phyloP scores from a whole-genome alignment of 306 rosid species.

The Astragalus glycyphyllos region DNA sequence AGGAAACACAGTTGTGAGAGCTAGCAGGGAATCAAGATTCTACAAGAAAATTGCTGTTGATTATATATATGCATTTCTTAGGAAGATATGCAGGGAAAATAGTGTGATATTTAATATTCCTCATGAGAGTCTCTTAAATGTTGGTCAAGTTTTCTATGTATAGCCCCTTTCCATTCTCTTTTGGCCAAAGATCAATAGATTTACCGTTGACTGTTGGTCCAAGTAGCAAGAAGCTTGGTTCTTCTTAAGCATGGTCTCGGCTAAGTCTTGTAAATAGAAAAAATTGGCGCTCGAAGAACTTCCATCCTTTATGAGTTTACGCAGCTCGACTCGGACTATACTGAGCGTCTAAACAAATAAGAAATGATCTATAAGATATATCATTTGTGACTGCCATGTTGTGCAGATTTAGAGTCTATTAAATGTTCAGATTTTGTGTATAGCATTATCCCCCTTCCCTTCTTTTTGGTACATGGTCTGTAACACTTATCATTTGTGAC shows the following conservation, averaged over 20 bases:
- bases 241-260: too few relatives aligned
- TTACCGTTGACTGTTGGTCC: background rate
- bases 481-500: too few relatives aligned
- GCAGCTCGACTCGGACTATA: too few relatives aligned
- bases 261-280: too few relatives aligned
- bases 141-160: slow-evolving; percentile 88
- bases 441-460: background rate
- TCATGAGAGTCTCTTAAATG: slow-evolving; percentile 91
- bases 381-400: slow-evolving; percentile 38
- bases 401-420: slow-evolving; percentile 10
- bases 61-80: slow-evolving; percentile 86
- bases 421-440: background rate
- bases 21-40: slow-evolving; percentile 74
- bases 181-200: slow-evolving; percentile 5
- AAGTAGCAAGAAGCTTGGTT: too few relatives aligned
- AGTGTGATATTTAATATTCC: slow-evolving; percentile 96
- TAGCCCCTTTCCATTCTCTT: slow-evolving; percentile 31
- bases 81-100: slow-evolving; percentile 90
- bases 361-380: slow-evolving; percentile 2
- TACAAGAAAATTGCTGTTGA: slow-evolving; percentile 79
- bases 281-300: too few relatives aligned
- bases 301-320: too few relatives aligned
- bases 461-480: background rate
- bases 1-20: slow-evolving; percentile 81
- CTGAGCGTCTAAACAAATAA: too few relatives aligned